Evolutionary conservation across 305 asterid species (phyloP).

Genomic region (Caryopteris hybrid): DNA sequence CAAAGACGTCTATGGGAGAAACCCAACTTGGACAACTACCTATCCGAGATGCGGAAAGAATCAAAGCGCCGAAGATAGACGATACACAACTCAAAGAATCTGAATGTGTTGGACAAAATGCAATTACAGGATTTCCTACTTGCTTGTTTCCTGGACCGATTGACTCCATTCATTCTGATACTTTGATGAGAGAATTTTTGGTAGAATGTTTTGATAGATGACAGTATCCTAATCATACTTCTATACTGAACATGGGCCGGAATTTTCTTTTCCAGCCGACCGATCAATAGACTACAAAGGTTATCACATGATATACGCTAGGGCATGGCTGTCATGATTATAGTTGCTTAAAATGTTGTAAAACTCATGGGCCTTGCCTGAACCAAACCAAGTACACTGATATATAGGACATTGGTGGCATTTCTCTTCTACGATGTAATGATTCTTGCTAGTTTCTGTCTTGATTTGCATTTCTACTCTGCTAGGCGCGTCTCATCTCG

Average conservation of each 20-base stretch:
- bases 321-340: neutral
- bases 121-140: neutral
- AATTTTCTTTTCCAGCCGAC: slow-evolving; percentile 2
- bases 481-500: no score
- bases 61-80: slow-evolving; percentile 82
- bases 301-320: neutral
- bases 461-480: neutral
- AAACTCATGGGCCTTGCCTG: neutral
- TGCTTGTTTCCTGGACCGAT: neutral
- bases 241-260: neutral
- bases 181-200: slow-evolving; percentile 11
- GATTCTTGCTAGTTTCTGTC: neutral
- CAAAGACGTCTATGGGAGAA: slow-evolving; percentile 81
- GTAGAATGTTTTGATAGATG: slow-evolving; percentile 20
- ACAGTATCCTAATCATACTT: slow-evolving; percentile 5
- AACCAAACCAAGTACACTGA: neutral
- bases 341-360: slow-evolving; percentile 8
- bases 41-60: slow-evolving; percentile 84
- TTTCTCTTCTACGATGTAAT: neutral
- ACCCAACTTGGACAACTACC: slow-evolving; percentile 70
- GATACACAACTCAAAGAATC: neutral
- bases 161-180: neutral
- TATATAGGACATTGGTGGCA: neutral
- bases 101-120: neutral
- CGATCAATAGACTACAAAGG: slow-evolving; percentile 6